Evolutionary conservation across 805 yeast species (phyloP).

Genomic region (Hanseniaspora nectarophila): DNA sequence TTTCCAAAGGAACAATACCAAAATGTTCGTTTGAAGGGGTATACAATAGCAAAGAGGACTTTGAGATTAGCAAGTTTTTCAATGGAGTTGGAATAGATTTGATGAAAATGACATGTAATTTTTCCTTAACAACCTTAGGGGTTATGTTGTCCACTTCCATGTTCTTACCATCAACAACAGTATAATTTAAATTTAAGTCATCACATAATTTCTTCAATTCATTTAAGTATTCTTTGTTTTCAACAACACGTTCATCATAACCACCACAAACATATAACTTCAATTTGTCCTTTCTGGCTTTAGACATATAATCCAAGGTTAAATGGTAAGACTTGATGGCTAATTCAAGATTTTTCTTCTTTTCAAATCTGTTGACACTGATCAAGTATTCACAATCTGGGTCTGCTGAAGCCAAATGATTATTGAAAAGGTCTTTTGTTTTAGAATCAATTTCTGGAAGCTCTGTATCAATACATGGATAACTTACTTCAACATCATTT

Average conservation of each 20-base stretch:
- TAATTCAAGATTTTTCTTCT: conserved; percentile 67
- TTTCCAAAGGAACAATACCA: conserved; percentile 95
- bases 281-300: conserved; percentile 26
- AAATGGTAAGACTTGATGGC: conserved; percentile 59
- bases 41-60: conserved; percentile 55
- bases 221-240: conserved; percentile 59
- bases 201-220: conserved; percentile 46
- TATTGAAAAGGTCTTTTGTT: conserved; percentile 18
- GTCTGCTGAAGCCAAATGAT: conserved; percentile 17
- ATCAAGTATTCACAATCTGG: conserved; percentile 35
- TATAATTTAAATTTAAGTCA: conserved; percentile 33
- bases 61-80: conserved; percentile 49
- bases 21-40: conserved; percentile 92
- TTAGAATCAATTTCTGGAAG: conserved; percentile 25
- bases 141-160: conserved; percentile 28
- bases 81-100: conserved; percentile 64
- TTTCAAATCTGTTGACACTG: conserved; percentile 80
- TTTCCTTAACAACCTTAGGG: conserved; percentile 17
- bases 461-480: conserved; percentile 52
- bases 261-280: conserved; percentile 81
- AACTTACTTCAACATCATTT: conserved; percentile 28
- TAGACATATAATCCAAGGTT: conserved; percentile 28
- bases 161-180: conserved; percentile 16
- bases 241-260: conserved; percentile 61
- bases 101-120: conserved; percentile 51